Evolutionary conservation across 1,139 yeast species (phyloP), one percentile per base, ranked within the genome.

Genomic region (Yamadazyma pseudoaaseri): DNA sequence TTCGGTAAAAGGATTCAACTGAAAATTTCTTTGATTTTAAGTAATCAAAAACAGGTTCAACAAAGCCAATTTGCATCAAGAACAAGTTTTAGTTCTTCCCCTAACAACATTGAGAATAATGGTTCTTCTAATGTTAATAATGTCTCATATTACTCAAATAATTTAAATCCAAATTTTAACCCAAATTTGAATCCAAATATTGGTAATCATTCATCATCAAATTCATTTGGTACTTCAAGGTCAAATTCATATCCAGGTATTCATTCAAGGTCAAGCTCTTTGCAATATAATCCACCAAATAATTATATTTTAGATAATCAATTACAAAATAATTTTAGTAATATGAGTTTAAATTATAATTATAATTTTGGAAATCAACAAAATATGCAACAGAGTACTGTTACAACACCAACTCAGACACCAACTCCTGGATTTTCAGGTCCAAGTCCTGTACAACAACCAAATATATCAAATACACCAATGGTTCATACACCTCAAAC

Each of bases 1-100:
- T 70, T 63, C 48, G 75, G 76, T 25, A 70, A 69, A 44, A 55
- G 75, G 41, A 70, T 70, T 35, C 76, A 70, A 43, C 62, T 63
- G 48, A 70, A 70, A 44, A 65, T 70, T 40, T 65, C 65, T 38
- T 49, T 57, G 21, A 56, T 69, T 30, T 52, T 67, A 39, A 45
- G 31, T 29, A 32, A 32, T 25, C 35, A 34, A 9, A 29, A 32
- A 29, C 20, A 18, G 8, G 37, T 31, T 27, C 33, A 33, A 10
- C 32, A 31, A 21, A 26, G 20, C 12, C 42, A 35, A 22, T 32
- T 38, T 40, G 44, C 45, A 42, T 40, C 45, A 31, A 38, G 41
- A 37, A 34, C 41, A 30, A 36, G 29, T 27, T 32, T 23, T 18
- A 33, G 36, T 29, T 40, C 39, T 39, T 36, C 42, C 18, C 39